Evolutionary conservation across 2,329 filamentous ascomycete species (phyloP).

Genomic region (Fusarium sp.): DNA sequence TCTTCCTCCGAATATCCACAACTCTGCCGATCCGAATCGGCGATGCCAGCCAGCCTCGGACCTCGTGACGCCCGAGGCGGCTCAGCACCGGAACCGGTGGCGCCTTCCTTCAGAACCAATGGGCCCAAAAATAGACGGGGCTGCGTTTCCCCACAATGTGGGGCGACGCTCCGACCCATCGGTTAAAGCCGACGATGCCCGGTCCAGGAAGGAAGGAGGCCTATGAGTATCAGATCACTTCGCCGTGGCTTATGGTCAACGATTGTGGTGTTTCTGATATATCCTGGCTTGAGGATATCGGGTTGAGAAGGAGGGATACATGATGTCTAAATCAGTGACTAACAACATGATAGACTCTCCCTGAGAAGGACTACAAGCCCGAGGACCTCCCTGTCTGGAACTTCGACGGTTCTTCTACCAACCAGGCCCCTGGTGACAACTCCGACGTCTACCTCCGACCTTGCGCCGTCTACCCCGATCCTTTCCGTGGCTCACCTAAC

Average conservation of each 20-base stretch:
- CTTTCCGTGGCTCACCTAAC: slow-evolving; percentile 90
- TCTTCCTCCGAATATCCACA: slow-evolving; percentile 7
- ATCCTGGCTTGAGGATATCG: not conserved
- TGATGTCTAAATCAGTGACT: not conserved
- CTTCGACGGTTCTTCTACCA: slow-evolving; percentile 84
- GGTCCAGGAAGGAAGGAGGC: slow-evolving; percentile 1
- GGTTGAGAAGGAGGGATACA: not conserved
- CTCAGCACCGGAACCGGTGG: slow-evolving; percentile 19
- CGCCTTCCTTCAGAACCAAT: slow-evolving; percentile 20
- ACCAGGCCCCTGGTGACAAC: slow-evolving; percentile 93
- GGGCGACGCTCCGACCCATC: slow-evolving; percentile 14
- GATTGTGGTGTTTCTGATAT: no score
- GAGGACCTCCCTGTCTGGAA: slow-evolving; percentile 67
- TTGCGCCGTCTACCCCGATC: slow-evolving; percentile 88
- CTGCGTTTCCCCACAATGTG: slow-evolving; percentile 5
- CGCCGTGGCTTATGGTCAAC: no score
- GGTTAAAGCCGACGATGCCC: slow-evolving; percentile 23
- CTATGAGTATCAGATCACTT: not conserved
- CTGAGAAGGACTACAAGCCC: slow-evolving; percentile 61
- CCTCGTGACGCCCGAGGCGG: slow-evolving; percentile 10
- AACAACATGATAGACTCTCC: slow-evolving; percentile 57
- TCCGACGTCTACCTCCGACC: slow-evolving; percentile 97
- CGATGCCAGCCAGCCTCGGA: slow-evolving; percentile 7
- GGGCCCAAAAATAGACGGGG: slow-evolving; percentile 16
- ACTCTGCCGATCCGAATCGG: slow-evolving; percentile 14